phyloP scores from a whole-genome alignment of 2,329 filamentous ascomycete genomes.

The Phoma sp. region DNA sequence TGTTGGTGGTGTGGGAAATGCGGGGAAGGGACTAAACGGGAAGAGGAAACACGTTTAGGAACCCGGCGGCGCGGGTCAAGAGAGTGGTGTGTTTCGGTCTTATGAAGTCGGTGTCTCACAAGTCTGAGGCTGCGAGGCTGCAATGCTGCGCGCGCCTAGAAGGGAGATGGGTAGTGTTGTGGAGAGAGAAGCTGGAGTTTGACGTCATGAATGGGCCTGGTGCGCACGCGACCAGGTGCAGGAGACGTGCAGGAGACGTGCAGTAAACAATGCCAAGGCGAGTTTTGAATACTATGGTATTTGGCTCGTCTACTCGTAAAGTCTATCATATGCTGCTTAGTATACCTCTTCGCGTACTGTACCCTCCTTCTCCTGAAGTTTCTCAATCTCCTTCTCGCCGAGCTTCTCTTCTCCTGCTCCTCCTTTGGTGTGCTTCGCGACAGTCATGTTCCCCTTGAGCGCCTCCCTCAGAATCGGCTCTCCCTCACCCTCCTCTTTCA shows the following conservation, averaged over 20 bases:
- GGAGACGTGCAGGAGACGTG: not conserved
- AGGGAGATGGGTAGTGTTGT: not conserved
- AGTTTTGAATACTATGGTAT: too few species aligned
- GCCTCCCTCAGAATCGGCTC: conserved; percentile 42
- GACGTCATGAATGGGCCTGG: conserved; percentile 4
- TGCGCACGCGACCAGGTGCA: conserved; percentile 12
- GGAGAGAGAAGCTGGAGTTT: not conserved
- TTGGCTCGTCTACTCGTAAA: too few species aligned
- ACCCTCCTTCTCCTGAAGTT: conserved; percentile 38
- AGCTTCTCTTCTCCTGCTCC: conserved; percentile 22
- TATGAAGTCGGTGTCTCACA: not conserved
- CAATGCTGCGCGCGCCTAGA: not conserved
- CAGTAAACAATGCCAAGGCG: too few species aligned
- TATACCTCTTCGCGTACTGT: conserved; percentile 46
- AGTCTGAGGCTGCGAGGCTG: not conserved
- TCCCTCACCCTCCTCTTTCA: conserved; percentile 3
- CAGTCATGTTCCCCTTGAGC: conserved; percentile 45
- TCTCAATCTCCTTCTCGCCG: conserved; percentile 32
- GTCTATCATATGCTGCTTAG: too few species aligned
- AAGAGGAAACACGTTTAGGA: not conserved
- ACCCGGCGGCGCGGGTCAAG: not conserved
- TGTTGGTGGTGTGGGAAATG: conserved; percentile 1
- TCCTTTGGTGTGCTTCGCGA: conserved; percentile 39
- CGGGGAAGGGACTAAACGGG: conserved; percentile 7
- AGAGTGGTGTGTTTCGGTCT: not conserved